Evolutionary conservation across 1,139 yeast genomes (phyloP), one percentile per base, ranked within the genome.

Genomic region (Candida tetrigidarum): DNA sequence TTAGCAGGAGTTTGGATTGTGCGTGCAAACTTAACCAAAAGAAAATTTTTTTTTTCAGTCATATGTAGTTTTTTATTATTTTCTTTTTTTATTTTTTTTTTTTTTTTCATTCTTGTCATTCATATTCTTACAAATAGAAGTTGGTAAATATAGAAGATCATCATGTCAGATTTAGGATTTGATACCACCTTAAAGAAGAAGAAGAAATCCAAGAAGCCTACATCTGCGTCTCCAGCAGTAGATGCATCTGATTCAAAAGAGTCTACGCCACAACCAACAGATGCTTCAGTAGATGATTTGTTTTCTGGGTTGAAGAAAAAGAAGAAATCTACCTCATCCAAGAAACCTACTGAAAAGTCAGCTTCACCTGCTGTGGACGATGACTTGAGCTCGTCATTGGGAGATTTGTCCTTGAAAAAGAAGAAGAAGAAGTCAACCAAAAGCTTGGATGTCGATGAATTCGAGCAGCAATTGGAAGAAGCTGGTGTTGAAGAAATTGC

Each of bases 401-500:
- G 86, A 37, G 96, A 88, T 48, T 76, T 90, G 57, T 80, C 83
- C 48, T 78, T 90, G 65, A 84, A 83, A 65, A 92, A 92, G 80
- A 91, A 91, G 79, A 92, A 91, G 80, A 91, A 91, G 80, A 83
- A 83, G 78, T 69, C 81, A 55, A 69, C 77, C 35, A 76, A 80
- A 53, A 78, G 81, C 41, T 69, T 76, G 40, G 83, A 72, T 40
- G 78, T 81, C 42, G 82, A 85, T 53, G 97, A 88, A 54, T 92
- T 93, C 63, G 98, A 92, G 57, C 87, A 87, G 62, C 89, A 88
- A 63, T 78, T 93, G 59, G 96, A 89, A 64, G 78, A 88, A 64
- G 98, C 97, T 18, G 98, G 98, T 62, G 78, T 92, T 43, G 80
- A 80, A 49, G 84, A 80, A 40, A 76, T 67, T 32, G 73, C 70